phyloP scores from a whole-genome alignment of 306 rosid genomes.

The Ormosia semicastrata region DNA sequence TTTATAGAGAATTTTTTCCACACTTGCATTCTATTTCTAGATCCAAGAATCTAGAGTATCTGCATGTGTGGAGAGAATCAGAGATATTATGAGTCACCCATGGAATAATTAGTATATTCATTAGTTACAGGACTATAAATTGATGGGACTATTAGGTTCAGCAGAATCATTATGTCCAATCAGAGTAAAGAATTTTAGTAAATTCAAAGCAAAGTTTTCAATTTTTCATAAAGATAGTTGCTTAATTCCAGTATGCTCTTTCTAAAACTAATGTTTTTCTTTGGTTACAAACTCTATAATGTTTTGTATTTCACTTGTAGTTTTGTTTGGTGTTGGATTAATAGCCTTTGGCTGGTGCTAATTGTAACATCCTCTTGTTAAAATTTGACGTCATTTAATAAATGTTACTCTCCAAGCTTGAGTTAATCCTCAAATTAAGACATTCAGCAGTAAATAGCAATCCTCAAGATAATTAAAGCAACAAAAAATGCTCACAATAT shows the following conservation, averaged over 20 bases:
- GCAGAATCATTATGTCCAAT: background rate
- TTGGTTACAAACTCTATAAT: background rate
- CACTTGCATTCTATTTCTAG: background rate
- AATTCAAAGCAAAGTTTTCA: background rate
- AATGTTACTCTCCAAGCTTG: background rate
- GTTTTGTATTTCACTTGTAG: background rate
- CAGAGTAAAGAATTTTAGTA: background rate
- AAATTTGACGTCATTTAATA: background rate
- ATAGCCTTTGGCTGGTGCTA: background rate
- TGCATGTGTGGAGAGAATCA: background rate
- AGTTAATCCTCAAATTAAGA: background rate
- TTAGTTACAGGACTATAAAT: background rate
- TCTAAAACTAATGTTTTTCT: background rate
- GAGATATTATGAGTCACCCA: background rate
- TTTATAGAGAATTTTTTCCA: background rate
- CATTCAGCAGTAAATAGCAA: background rate
- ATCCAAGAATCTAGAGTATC: background rate
- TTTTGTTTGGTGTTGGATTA: background rate
- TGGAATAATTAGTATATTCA: background rate
- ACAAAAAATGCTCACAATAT: background rate
- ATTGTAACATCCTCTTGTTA: background rate
- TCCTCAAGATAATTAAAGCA: background rate
- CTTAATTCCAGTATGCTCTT: background rate
- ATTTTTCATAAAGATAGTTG: background rate
- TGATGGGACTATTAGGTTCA: background rate